A percentile compares a stretch with the other conserved stretches of the same genome.
These are phyloP conservation scores for Talaromyces verruculosus DNA, from an alignment of 2,329 filamentous ascomycete species.

Conservation along the genomic window DNA sequence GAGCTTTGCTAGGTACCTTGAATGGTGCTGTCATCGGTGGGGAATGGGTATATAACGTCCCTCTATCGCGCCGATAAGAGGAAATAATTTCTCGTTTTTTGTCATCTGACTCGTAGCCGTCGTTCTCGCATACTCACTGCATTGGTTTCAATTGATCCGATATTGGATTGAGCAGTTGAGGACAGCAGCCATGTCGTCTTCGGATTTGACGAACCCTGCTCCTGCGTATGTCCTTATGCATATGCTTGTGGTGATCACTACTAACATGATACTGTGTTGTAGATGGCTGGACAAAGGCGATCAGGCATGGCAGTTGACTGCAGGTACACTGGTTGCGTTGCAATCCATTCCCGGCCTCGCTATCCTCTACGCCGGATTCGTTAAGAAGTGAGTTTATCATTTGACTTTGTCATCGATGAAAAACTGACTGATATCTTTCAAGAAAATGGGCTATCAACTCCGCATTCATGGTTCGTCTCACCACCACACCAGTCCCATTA, in stretches of 20 bases:
- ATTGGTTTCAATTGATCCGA: neutral
- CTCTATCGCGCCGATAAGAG: neutral
- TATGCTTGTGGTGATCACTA: neutral
- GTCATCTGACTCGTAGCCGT: neutral
- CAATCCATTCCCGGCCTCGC: constrained; percentile 53
- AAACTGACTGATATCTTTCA: neutral
- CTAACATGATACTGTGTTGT: neutral
- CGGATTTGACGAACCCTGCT: constrained; percentile 21
- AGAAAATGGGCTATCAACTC: constrained; percentile 53
- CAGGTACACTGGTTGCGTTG: constrained; percentile 51
- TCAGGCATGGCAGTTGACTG: constrained; percentile 56
- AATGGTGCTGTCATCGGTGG: neutral
- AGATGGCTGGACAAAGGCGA: constrained; percentile 48
- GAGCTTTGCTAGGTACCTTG: neutral
- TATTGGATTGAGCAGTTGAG: neutral
- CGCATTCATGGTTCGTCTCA: constrained; percentile 47
- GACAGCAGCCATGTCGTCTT: neutral
- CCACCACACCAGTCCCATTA: no score
- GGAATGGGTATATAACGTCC: neutral
- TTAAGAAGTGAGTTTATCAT: constrained; percentile 32
- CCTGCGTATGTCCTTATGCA: constrained; percentile 18
- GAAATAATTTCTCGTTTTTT: neutral
- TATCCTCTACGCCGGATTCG: constrained; percentile 51
- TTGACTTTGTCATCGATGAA: neutral
- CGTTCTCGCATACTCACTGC: neutral